These are phyloP conservation scores for Podaxis rugospora DNA, from an alignment of 768 basidiomycete genomes.

Conservation along the genomic window DNA sequence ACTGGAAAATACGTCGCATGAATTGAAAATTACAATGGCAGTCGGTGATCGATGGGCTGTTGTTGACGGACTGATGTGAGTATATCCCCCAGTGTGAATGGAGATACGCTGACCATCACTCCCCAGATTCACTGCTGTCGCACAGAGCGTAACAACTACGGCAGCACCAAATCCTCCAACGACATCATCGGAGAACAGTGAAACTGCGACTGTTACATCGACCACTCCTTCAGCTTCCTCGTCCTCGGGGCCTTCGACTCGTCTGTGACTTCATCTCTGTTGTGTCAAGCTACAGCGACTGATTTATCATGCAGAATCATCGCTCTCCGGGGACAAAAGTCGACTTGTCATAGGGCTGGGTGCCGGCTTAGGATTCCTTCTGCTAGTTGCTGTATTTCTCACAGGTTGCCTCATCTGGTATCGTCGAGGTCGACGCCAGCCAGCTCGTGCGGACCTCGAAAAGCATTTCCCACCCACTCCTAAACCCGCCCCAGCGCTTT, in stretches of 20 bases:
- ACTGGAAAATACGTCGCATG: constrained; percentile 30
- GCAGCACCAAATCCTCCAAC: background rate
- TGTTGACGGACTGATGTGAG: constrained; percentile 36
- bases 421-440: background rate
- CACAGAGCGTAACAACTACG: background rate
- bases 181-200: background rate
- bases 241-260: background rate
- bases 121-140: background rate
- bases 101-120: background rate
- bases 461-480: background rate
- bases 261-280: background rate
- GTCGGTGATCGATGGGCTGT: constrained; percentile 28
- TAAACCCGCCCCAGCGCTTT: background rate
- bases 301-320: background rate
- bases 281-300: background rate
- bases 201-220: background rate
- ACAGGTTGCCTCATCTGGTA: background rate
- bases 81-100: background rate
- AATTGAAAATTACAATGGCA: constrained; percentile 30
- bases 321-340: background rate
- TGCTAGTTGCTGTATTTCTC: background rate
- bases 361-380: background rate
- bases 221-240: background rate
- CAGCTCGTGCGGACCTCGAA: background rate
- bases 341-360: background rate